Conservation (phyloP, 2,329 filamentous ascomycete genomes). For the Chaetomiaceae sp. region DNA sequence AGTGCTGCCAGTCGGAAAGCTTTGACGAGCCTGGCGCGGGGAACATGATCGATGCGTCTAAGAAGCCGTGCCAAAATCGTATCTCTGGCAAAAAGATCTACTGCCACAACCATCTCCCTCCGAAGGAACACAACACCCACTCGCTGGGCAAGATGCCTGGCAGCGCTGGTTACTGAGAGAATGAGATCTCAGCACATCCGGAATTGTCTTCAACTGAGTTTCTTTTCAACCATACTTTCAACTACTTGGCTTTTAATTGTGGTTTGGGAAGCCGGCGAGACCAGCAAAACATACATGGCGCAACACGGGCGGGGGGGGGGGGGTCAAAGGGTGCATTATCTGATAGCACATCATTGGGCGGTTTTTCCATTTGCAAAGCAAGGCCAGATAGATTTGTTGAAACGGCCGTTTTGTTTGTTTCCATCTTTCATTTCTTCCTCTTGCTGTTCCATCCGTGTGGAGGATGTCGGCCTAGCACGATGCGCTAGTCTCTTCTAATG, state of each 20-base stretch:
- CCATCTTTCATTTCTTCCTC: background rate
- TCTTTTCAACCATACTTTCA: background rate
- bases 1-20: conserved; percentile 72
- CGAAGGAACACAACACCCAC: conserved; percentile 42
- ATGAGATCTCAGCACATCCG: background rate
- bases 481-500: background rate
- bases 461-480: background rate
- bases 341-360: conserved; percentile 6
- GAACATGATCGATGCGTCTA: conserved; percentile 57
- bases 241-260: background rate
- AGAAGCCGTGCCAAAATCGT: conserved; percentile 45
- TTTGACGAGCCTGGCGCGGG: conserved; percentile 56
- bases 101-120: conserved; percentile 55
- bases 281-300: conserved; percentile 11
- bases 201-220: background rate
- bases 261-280: background rate
- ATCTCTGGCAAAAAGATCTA: conserved; percentile 46
- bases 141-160: conserved; percentile 55
- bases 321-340: conserved; percentile 7
- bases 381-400: conserved; percentile 14
- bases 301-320: too few relatives aligned
- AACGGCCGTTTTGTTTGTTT: background rate
- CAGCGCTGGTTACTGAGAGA: conserved; percentile 38
- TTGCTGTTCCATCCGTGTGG: background rate
- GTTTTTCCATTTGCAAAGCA: background rate